These are phyloP conservation scores for Fusarium nematophilum DNA, from an alignment of 2,329 filamentous ascomycete genomes.

Conservation along the genomic window DNA sequence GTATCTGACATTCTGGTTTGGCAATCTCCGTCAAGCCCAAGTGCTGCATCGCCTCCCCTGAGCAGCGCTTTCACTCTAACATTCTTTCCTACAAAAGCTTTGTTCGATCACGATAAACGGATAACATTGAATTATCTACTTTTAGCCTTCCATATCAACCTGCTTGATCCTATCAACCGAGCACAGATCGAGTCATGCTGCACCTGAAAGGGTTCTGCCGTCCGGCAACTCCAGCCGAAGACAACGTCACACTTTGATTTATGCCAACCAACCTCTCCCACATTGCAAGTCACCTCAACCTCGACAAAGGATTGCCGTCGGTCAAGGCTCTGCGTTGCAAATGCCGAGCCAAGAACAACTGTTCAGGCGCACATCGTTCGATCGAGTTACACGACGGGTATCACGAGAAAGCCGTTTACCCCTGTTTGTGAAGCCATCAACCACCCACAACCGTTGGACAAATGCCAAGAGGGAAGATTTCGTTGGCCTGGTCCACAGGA, in stretches of 20 bases:
- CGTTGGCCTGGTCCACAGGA: slow-evolving; percentile 3
- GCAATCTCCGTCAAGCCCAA: too few species aligned
- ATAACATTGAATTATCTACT: too few species aligned
- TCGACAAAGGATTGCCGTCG: slow-evolving; percentile 8
- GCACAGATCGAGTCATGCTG: slow-evolving; percentile 12
- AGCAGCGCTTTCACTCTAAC: too few species aligned
- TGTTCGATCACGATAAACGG: too few species aligned
- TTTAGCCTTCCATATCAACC: too few species aligned
- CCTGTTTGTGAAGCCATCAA: slow-evolving; percentile 17
- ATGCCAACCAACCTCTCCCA: background rate
- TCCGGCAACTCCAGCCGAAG: slow-evolving; percentile 34
- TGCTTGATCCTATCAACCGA: too few species aligned
- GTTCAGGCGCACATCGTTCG: slow-evolving; percentile 3
- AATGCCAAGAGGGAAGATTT: background rate
- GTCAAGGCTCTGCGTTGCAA: slow-evolving; percentile 13
- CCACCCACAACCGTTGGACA: slow-evolving; percentile 12
- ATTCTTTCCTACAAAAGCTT: too few species aligned
- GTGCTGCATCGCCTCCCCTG: too few species aligned
- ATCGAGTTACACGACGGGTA: slow-evolving; percentile 29
- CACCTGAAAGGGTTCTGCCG: background rate
- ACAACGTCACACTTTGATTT: slow-evolving; percentile 24
- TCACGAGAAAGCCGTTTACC: slow-evolving; percentile 30
- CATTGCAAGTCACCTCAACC: background rate
- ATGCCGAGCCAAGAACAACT: slow-evolving; percentile 22
- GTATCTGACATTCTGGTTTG: too few species aligned